phyloP scores from a whole-genome alignment of 2,329 filamentous ascomycete genomes.

The Ophiosphaerella korrae region DNA sequence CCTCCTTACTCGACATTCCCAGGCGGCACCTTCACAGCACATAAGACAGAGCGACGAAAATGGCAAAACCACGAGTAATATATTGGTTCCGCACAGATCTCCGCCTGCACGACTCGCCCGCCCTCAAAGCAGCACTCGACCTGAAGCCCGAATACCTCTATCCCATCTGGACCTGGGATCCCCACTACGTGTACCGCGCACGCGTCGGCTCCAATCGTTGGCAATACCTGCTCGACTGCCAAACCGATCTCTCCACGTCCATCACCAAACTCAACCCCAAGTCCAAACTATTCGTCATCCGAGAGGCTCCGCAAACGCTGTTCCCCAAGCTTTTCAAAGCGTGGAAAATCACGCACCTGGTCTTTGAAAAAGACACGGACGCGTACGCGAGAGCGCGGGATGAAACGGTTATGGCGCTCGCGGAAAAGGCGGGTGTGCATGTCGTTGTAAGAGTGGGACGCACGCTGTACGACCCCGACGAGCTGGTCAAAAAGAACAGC shows the following conservation, averaged over 20 bases:
- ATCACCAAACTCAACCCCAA: conserved; percentile 72
- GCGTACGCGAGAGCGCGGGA: conserved; percentile 71
- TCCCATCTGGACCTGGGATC: conserved; percentile 81
- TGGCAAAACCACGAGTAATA: conserved; percentile 62
- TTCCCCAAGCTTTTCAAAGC: conserved; percentile 74
- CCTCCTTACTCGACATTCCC: no score
- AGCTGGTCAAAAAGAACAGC: conserved; percentile 67
- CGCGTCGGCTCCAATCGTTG: conserved; percentile 74
- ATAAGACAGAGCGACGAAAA: conserved; percentile 6
- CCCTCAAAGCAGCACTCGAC: conserved; percentile 72
- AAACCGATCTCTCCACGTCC: conserved; percentile 69
- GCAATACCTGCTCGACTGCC: conserved; percentile 75
- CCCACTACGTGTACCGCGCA: conserved; percentile 76
- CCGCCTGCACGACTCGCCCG: conserved; percentile 77
- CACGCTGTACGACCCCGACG: conserved; percentile 76
- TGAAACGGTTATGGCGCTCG: conserved; percentile 61
- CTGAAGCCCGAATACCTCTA: conserved; percentile 71
- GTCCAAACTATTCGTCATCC: conserved; percentile 72
- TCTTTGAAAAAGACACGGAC: conserved; percentile 81
- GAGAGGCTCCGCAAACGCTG: conserved; percentile 73
- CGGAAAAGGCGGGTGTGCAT: conserved; percentile 68
- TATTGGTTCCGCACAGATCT: conserved; percentile 83
- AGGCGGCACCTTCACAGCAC: no score
- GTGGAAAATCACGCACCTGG: conserved; percentile 76
- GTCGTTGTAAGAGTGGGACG: conserved; percentile 69